Conservation (phyloP, 2,329 filamentous ascomycete genomes). For the Dichotomopilus funicola region DNA sequence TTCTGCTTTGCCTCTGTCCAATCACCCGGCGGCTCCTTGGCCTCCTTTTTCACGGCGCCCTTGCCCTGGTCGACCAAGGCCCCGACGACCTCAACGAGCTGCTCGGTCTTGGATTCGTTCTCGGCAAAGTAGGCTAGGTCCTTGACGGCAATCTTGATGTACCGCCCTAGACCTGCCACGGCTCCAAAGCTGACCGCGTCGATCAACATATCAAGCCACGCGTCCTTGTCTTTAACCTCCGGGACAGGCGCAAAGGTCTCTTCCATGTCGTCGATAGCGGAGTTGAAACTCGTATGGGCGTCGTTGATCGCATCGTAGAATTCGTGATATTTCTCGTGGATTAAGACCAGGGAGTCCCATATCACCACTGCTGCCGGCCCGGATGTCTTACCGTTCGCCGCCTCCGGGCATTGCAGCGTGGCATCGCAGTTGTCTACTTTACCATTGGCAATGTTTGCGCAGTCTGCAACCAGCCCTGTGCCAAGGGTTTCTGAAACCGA, state of each 20-base stretch:
- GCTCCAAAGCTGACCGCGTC: conserved; percentile 27
- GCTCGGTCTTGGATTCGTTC: neutral
- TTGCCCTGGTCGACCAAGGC: conserved; percentile 24
- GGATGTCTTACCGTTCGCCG: too few relatives aligned
- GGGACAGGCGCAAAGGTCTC: conserved; percentile 27
- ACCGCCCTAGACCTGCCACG: conserved; percentile 21
- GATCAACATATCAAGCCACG: conserved; percentile 27
- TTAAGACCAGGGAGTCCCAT: conserved; percentile 21
- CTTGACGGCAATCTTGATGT: conserved; percentile 26
- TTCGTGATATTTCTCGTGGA: conserved; percentile 20
- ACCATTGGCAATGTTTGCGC: too few relatives aligned
- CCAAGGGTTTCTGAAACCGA: conserved; percentile 1
- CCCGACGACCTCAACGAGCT: conserved; percentile 25
- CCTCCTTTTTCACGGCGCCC: conserved; percentile 26
- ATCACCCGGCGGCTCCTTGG: neutral
- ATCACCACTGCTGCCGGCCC: too few relatives aligned
- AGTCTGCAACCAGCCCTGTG: too few relatives aligned
- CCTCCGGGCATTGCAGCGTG: too few relatives aligned
- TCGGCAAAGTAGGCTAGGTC: conserved; percentile 18
- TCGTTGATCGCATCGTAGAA: neutral
- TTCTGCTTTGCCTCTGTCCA: conserved; percentile 26
- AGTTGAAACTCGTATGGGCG: neutral
- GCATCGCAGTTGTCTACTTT: too few relatives aligned
- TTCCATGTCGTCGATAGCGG: neutral
- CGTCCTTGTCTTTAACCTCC: conserved; percentile 16